Percentiles rank a stretch among this genome's conserved stretches.
phyloP scores from a whole-genome alignment of 805 yeast genomes.

The Wickerhamiella lipophila region DNA sequence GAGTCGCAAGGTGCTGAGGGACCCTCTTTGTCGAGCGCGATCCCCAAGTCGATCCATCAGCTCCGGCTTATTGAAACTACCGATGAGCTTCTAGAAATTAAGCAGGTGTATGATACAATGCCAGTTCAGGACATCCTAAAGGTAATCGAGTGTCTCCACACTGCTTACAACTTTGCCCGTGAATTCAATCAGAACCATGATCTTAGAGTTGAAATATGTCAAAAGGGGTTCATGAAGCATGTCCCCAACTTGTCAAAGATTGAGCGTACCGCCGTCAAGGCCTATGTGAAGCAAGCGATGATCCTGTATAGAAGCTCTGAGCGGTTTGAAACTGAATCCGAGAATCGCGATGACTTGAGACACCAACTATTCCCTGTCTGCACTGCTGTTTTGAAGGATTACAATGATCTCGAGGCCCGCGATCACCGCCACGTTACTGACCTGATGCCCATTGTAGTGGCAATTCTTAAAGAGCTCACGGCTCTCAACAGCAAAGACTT shows the following conservation, averaged over 20 bases:
- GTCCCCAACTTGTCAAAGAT: constrained; percentile 85
- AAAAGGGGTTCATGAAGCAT: constrained; percentile 83
- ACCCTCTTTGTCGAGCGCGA: constrained; percentile 50
- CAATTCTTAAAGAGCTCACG: constrained; percentile 68
- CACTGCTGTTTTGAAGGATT: constrained; percentile 55
- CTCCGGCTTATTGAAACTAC: constrained; percentile 75
- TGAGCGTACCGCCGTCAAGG: constrained; percentile 83
- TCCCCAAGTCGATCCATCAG: constrained; percentile 85
- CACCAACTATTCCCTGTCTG: constrained; percentile 54
- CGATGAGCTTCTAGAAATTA: constrained; percentile 59
- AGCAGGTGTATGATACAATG: constrained; percentile 48
- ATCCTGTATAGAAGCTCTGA: constrained; percentile 58
- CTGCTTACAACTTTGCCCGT: constrained; percentile 71
- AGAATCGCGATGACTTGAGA: constrained; percentile 40
- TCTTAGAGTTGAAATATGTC: constrained; percentile 75
- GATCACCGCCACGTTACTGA: constrained; percentile 69
- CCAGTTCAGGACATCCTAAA: constrained; percentile 53
- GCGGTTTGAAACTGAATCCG: constrained; percentile 33
- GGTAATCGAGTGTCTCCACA: constrained; percentile 47
- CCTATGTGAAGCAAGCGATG: constrained; percentile 68
- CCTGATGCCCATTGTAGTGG: constrained; percentile 88
- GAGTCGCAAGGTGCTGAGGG: constrained; percentile 15
- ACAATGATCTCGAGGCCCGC: constrained; percentile 49
- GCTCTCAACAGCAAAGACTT: constrained; percentile 69
- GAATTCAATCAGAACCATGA: constrained; percentile 82